These are phyloP conservation scores for Toxicodendron radicans DNA, from an alignment of 345 rosid species.

Conservation along the genomic window DNA sequence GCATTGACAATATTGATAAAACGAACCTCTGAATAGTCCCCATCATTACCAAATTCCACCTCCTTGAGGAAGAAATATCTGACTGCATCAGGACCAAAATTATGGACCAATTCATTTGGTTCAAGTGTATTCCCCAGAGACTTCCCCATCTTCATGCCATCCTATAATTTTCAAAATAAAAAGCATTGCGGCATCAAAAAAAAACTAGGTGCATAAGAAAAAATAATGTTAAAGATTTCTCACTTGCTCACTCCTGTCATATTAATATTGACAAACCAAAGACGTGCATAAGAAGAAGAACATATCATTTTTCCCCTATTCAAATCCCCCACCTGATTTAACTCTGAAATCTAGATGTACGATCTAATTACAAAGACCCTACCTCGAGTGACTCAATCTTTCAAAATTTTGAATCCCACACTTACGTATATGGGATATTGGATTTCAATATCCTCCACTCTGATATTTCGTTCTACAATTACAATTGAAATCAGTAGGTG, in stretches of 20 bases:
- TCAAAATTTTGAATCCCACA: not conserved
- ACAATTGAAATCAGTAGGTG: not conserved
- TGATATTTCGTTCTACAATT: not conserved
- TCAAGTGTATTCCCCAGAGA: constrained; percentile 90
- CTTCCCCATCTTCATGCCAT: constrained; percentile 98
- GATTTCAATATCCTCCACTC: not conserved
- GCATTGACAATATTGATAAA: constrained; percentile 83
- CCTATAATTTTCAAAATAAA: constrained; percentile 65
- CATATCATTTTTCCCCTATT: too few species aligned
- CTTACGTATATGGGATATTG: not conserved
- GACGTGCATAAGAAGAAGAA: not conserved
- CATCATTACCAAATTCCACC: constrained; percentile 93
- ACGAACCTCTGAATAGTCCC: constrained; percentile 94
- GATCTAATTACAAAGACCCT: not conserved
- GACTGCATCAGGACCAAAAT: constrained; percentile 87
- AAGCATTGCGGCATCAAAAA: constrained; percentile 55
- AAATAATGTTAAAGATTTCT: not conserved
- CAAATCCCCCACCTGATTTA: not conserved
- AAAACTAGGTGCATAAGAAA: constrained; percentile 36
- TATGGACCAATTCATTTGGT: constrained; percentile 76
- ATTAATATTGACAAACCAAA: not conserved
- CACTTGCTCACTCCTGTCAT: not conserved
- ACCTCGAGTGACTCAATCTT: not conserved
- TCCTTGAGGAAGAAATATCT: constrained; percentile 89
- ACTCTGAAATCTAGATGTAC: not conserved